phyloP scores from a whole-genome alignment of 345 rosid genomes.

The Clausena lansium region DNA sequence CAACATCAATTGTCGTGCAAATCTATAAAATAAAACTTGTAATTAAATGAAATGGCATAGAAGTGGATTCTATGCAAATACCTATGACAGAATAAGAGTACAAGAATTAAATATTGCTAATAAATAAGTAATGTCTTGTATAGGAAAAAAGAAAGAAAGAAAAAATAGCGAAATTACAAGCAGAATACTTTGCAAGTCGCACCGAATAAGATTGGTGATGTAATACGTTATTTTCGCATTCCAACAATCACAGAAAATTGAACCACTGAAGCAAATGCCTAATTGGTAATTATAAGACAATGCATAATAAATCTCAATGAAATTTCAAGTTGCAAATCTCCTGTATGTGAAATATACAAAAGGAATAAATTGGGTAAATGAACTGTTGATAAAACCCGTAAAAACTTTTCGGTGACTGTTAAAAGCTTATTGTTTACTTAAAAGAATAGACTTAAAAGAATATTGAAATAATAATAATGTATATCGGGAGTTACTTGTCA shows the following conservation, averaged over 20 bases:
- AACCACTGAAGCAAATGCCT: not conserved
- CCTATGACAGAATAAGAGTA: not conserved
- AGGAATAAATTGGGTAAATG: too few species aligned
- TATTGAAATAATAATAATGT: too few species aligned
- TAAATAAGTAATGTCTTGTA: not conserved
- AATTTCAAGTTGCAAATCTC: not conserved
- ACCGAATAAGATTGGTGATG: too few species aligned
- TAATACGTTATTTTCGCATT: too few species aligned
- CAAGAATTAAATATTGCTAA: not conserved
- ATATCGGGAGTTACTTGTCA: too few species aligned
- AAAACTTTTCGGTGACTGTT: too few species aligned
- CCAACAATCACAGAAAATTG: too few species aligned
- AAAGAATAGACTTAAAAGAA: too few species aligned
- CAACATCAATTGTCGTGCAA: conserved; percentile 44
- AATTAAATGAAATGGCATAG: not conserved
- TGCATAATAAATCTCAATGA: not conserved
- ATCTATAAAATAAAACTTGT: conserved; percentile 26
- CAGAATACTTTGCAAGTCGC: not conserved
- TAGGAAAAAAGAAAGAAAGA: not conserved
- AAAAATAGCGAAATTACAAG: not conserved
- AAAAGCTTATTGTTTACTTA: too few species aligned
- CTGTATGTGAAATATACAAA: too few species aligned
- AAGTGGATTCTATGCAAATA: not conserved
- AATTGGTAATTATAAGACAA: not conserved
- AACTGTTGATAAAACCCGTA: too few species aligned